Percentiles rank a stretch among this genome's conserved stretches.
phyloP scores from a whole-genome alignment of 371 early-diverging fungal species.

The Mortierella sp. region DNA sequence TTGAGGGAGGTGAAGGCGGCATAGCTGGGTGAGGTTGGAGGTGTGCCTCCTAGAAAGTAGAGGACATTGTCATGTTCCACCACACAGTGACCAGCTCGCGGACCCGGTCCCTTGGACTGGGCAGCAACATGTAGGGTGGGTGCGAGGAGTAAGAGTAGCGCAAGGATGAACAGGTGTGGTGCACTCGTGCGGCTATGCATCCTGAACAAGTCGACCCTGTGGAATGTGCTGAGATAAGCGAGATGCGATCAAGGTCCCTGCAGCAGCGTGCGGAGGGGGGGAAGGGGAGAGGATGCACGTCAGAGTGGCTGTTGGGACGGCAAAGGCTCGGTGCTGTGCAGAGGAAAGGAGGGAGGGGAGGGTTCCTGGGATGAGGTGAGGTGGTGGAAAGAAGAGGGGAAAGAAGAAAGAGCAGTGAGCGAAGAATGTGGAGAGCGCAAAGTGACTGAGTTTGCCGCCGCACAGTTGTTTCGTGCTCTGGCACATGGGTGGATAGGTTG shows the following conservation, averaged over 20 bases:
- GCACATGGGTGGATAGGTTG: not conserved
- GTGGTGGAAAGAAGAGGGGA: not conserved
- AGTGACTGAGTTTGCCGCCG: too few relatives aligned
- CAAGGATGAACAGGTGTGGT: not conserved
- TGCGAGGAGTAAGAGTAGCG: not conserved
- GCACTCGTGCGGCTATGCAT: not conserved
- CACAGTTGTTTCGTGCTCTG: too few relatives aligned
- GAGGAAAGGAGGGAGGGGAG: slow-evolving; percentile 2
- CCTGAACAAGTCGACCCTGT: too few relatives aligned
- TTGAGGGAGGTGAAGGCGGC: slow-evolving; percentile 44
- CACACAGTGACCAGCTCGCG: slow-evolving; percentile 46
- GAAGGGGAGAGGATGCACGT: slow-evolving; percentile 2
- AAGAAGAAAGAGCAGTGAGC: not conserved
- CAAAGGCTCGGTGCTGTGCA: too few relatives aligned
- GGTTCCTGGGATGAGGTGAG: not conserved
- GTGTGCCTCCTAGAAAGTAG: slow-evolving; percentile 48
- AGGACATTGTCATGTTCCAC: slow-evolving; percentile 40
- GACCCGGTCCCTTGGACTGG: slow-evolving; percentile 47
- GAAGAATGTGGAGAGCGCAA: not conserved
- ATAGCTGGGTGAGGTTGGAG: slow-evolving; percentile 29
- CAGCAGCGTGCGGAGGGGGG: not conserved
- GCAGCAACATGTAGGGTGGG: slow-evolving; percentile 9
- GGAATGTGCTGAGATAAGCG: not conserved
- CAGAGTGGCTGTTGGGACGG: slow-evolving; percentile 1
- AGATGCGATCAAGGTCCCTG: too few relatives aligned